Percentiles rank a stretch among this genome's conserved stretches.
Evolutionary conservation across 306 rosid genomes (phyloP).

Genomic region (Hippophae tibetana): DNA sequence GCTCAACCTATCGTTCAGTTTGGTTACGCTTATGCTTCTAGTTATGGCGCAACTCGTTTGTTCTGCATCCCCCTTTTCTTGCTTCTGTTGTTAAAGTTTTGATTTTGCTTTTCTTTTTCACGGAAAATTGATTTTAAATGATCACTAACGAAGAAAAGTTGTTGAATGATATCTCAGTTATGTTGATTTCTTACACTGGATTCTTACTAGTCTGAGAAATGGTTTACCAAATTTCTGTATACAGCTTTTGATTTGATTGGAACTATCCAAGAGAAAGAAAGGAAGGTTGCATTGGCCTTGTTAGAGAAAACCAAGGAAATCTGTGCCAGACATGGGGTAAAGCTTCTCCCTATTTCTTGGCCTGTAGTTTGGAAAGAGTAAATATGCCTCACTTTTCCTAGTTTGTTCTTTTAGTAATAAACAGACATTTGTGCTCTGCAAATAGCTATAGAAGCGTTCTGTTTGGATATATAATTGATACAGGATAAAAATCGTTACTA

Average conservation of each 20-base stretch:
- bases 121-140: neutral
- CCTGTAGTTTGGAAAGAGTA: neutral
- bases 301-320: slow-evolving; percentile 26
- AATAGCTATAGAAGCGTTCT: no score
- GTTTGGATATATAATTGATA: no score
- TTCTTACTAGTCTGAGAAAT: neutral
- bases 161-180: neutral
- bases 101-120: neutral
- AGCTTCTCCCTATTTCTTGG: neutral
- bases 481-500: no score
- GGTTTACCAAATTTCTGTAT: neutral
- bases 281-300: slow-evolving; percentile 14
- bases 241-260: slow-evolving; percentile 21
- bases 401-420: neutral
- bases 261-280: slow-evolving; percentile 21
- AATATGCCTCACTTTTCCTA: neutral
- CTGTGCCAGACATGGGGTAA: slow-evolving; percentile 28
- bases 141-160: neutral
- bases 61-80: neutral
- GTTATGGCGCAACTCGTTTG: slow-evolving; percentile 20
- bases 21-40: slow-evolving; percentile 17
- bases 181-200: neutral
- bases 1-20: slow-evolving; percentile 16
- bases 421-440: neutral
- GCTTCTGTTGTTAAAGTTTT: neutral